Evolutionary conservation across 306 rosid species (phyloP).

Genomic region (Ormosia emarginata): DNA sequence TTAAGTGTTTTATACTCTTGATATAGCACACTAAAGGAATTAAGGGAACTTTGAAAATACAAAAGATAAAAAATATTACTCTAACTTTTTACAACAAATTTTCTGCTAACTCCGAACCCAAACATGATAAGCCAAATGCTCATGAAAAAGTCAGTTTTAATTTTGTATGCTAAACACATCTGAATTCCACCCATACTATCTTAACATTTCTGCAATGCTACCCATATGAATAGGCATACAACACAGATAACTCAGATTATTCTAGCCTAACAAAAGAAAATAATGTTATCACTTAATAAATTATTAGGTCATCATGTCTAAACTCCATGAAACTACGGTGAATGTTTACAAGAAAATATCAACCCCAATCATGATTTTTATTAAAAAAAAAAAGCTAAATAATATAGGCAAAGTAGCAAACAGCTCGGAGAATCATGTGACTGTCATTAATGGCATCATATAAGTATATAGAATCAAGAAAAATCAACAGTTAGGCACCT

Average conservation of each 20-base stretch:
- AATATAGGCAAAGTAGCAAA: background rate
- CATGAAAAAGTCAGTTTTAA: background rate
- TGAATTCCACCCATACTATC: background rate
- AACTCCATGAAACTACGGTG: background rate
- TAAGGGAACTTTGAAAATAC: background rate
- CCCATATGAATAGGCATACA: background rate
- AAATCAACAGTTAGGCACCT: conserved; percentile 38
- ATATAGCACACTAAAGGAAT: background rate
- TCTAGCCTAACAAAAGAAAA: background rate
- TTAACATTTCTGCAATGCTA: background rate
- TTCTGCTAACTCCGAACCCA: background rate
- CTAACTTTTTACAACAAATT: background rate
- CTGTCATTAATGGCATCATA: background rate
- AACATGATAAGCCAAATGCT: background rate
- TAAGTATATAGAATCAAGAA: background rate
- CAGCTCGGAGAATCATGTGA: background rate
- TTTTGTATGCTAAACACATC: background rate
- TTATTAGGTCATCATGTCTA: background rate
- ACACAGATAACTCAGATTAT: background rate
- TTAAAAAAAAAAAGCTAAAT: background rate
- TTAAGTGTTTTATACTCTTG: background rate
- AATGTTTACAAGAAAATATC: background rate
- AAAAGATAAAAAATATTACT: background rate
- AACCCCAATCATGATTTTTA: background rate
- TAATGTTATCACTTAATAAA: background rate